Evolutionary conservation across 495 filamentous ascomycete species (phyloP), one percentile per base, ranked within the genome.

Genomic region (Lasiosphaeria ovina): DNA sequence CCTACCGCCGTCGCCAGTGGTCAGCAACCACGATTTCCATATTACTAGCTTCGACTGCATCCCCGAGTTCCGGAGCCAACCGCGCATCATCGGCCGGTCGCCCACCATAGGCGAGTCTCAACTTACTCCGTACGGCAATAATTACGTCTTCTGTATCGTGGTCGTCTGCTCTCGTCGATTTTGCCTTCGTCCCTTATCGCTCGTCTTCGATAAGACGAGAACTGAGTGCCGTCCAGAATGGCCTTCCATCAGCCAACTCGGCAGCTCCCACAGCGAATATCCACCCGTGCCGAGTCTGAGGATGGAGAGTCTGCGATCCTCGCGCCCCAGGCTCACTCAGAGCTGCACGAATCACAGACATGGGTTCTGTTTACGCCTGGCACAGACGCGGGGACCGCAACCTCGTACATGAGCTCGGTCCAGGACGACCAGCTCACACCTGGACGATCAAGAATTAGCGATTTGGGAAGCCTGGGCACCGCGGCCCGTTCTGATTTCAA

Each of bases 341-440:
- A 66, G 17, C 66, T 82, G 47, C 85, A 88, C 67, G 89, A 96
- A 54, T 85, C 90, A 4, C 87, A 92, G 69, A 93, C 96, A 85
- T 98, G 94, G 95, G 86, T 98, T 49, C 84, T 98, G 64, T 98
- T 98, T 76, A 91, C 91, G 10, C 92, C 92, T 4, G 78, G 83
- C 16, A 84, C 86, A 24, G 77, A 84, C 42, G 85, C 86, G 6
- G 80, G 77, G 32, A 84, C 83, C 50, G 81, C 85, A 42, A 82
- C 82, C 16, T 89, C 87, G 0, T 86, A 88, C 66, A 83, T 88
- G 10, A 87, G 84, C 57, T 92, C 90, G 24, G 87, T 89, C 11
- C 86, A 86, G 40, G 83, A 81, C 59, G 90, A 89, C 54, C 82
- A 85, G 45, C 80, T 78, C 44, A 96, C 92, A 7, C 85, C 84